Evolutionary conservation across 2,329 filamentous ascomycete species (phyloP), one percentile per base, ranked within the genome.

Genomic region (Epichloe sp.): DNA sequence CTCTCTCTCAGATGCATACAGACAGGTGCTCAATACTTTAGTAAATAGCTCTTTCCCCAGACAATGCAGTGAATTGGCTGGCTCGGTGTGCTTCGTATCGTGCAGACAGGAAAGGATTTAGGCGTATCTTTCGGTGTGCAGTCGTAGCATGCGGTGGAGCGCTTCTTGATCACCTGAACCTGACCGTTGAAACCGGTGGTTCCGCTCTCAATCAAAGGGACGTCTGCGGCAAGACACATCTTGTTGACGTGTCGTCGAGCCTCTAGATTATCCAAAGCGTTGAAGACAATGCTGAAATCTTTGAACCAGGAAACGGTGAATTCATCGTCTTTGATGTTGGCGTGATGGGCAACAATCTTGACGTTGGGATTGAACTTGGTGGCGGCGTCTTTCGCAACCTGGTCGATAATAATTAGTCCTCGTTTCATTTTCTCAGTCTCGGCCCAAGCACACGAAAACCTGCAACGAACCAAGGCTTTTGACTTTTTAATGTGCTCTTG

Each of bases 31-130:
- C 72, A 75, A 23, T 60, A 71, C 68, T 88, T 93, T 54, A 98
- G 79, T 8, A 98, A 76, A 65, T 97, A 98, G 65, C 89, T 95
- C 71, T 97, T 98, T 19, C 80, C 91, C 93, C 93, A 98, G 2
- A 98, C 91, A 55, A 98, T 98, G 71, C 93, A 97, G 69, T 98
- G 93, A 43, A 98, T 97, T 0, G 91, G 88, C 61, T 97, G 91
- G 57, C 86, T 95, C 0, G 93, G 93, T 0, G 90, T 98, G 66
- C 88, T 96, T 65, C 93, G 82, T 60, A 98, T 97, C 1, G 93
- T 98, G 71, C 93, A 98, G 42, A 97, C 90, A 2, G 93, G 90
- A 62, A 94, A 97, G 1, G 85, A 86, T 65, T 95, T 97, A 5
- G 91, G 91, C 2, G 85, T 82, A 54, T 91, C 86, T 67, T 98